Evolutionary conservation across 2,329 filamentous ascomycete species (phyloP).

Genomic region (Aureobasidium musti): DNA sequence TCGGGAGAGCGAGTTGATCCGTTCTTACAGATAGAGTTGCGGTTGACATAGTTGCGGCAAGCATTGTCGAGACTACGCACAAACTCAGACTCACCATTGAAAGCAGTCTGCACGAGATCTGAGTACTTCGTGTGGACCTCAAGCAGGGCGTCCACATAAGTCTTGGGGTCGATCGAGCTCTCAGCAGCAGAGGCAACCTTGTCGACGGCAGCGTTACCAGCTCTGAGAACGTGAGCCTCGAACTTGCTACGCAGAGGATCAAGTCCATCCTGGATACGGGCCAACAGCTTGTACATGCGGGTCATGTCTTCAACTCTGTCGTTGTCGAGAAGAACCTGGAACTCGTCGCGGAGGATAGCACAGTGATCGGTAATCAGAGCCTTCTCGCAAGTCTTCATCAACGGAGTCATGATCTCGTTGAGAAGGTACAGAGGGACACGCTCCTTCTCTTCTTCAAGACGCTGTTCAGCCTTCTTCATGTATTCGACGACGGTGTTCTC

Average conservation of each 20-base stretch:
- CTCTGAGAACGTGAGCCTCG: slow-evolving; percentile 88
- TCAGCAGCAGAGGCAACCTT: slow-evolving; percentile 89
- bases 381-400: slow-evolving; percentile 86
- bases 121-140: slow-evolving; percentile 95
- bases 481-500: slow-evolving; percentile 99
- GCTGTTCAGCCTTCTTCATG: slow-evolving; percentile 97
- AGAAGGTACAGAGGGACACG: slow-evolving; percentile 91
- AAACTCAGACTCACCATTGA: slow-evolving; percentile 94
- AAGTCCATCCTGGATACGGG: slow-evolving; percentile 84
- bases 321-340: slow-evolving; percentile 89
- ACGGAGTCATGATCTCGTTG: slow-evolving; percentile 77
- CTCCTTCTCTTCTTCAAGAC: slow-evolving; percentile 89
- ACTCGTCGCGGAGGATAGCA: slow-evolving; percentile 84
- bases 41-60: slow-evolving; percentile 96
- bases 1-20: slow-evolving; percentile 94
- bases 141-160: slow-evolving; percentile 92
- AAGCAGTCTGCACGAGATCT: slow-evolving; percentile 85
- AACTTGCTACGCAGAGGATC: slow-evolving; percentile 86
- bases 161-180: slow-evolving; percentile 81
- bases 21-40: slow-evolving; percentile 92
- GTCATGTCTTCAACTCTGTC: slow-evolving; percentile 94
- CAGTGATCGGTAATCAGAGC: slow-evolving; percentile 90
- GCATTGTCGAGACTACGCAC: slow-evolving; percentile 95
- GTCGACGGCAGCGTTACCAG: slow-evolving; percentile 81
- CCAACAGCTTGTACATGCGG: slow-evolving; percentile 91